These are phyloP conservation scores for Cytospora mali DNA, from an alignment of 2,329 filamentous ascomycete species.

Conservation along the genomic window DNA sequence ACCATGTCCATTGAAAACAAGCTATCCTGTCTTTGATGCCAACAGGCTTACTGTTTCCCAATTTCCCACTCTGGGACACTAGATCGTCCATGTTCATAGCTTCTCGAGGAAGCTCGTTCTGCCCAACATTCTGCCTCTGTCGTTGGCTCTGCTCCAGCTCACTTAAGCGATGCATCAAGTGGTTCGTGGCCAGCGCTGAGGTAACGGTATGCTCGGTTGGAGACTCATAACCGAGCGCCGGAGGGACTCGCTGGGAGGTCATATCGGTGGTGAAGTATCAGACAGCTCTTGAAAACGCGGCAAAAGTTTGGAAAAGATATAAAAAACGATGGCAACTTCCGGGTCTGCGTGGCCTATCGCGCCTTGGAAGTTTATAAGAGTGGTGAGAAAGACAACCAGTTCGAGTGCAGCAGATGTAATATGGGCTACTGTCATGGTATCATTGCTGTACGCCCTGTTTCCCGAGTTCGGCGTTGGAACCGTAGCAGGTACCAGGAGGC, in stretches of 20 bases:
- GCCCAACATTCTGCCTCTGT: not conserved
- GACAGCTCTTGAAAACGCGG: constrained; percentile 52
- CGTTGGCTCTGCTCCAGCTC: constrained; percentile 14
- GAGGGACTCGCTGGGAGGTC: constrained; percentile 39
- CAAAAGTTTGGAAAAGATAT: constrained; percentile 52
- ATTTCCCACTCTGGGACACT: constrained; percentile 38
- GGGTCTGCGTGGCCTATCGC: constrained; percentile 54
- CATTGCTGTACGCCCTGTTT: not conserved
- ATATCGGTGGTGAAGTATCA: constrained; percentile 39
- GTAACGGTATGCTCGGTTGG: constrained; percentile 39
- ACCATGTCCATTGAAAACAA: constrained; percentile 73
- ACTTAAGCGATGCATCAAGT: constrained; percentile 22
- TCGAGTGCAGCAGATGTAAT: constrained; percentile 55
- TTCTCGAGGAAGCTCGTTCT: constrained; percentile 11
- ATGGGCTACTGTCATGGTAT: constrained; percentile 53
- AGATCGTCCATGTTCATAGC: constrained; percentile 37
- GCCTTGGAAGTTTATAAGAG: constrained; percentile 55
- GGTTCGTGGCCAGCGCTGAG: constrained; percentile 22
- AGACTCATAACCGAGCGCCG: constrained; percentile 42
- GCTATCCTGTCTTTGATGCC: constrained; percentile 54
- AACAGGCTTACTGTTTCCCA: constrained; percentile 33
- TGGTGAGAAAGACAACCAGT: constrained; percentile 56
- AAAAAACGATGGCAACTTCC: constrained; percentile 49
- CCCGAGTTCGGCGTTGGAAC: not conserved
- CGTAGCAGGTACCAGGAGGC: not conserved